Conservation (phyloP, 225 moss, liverwort and hornwort genomes). For the Takakia lepidozioides region DNA sequence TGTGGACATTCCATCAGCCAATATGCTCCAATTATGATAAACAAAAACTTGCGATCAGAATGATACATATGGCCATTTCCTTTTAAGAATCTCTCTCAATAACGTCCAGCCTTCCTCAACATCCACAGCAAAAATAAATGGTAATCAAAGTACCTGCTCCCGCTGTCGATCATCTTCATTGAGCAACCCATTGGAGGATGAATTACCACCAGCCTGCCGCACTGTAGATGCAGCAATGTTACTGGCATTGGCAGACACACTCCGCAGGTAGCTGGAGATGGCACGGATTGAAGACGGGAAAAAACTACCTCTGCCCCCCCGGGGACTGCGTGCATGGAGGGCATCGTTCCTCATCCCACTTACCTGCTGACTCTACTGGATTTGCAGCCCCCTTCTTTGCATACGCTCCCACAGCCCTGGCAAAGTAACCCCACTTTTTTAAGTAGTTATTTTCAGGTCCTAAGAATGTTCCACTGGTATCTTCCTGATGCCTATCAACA, state of each 20-base stretch:
- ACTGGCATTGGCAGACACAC: slow-evolving; percentile 93
- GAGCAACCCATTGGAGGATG: slow-evolving; percentile 69
- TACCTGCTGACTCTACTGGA: slow-evolving; percentile 19
- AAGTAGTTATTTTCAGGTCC: too few relatives aligned
- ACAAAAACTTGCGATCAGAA: too few relatives aligned
- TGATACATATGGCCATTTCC: too few relatives aligned
- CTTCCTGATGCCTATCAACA: too few relatives aligned
- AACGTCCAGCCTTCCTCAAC: too few relatives aligned
- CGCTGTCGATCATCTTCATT: slow-evolving; percentile 97
- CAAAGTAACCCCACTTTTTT: too few relatives aligned
- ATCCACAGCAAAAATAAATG: not conserved
- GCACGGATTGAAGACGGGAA: slow-evolving; percentile 85
- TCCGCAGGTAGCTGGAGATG: slow-evolving; percentile 86
- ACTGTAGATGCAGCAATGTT: slow-evolving; percentile 89
- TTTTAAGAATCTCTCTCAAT: too few relatives aligned
- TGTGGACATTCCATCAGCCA: too few relatives aligned
- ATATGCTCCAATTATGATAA: too few relatives aligned
- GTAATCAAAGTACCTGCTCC: slow-evolving; percentile 78
- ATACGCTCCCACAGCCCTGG: too few relatives aligned
- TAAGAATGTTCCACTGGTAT: too few relatives aligned
- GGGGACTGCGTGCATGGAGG: slow-evolving; percentile 91
- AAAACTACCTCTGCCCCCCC: slow-evolving; percentile 87
- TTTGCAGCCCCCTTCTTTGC: too few relatives aligned
- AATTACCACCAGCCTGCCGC: slow-evolving; percentile 77
- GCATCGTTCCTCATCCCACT: slow-evolving; percentile 99